Base-by-base conservation (phyloP, 257 asterid genomes). In the Dorcoceras hygrometricum region DNA sequence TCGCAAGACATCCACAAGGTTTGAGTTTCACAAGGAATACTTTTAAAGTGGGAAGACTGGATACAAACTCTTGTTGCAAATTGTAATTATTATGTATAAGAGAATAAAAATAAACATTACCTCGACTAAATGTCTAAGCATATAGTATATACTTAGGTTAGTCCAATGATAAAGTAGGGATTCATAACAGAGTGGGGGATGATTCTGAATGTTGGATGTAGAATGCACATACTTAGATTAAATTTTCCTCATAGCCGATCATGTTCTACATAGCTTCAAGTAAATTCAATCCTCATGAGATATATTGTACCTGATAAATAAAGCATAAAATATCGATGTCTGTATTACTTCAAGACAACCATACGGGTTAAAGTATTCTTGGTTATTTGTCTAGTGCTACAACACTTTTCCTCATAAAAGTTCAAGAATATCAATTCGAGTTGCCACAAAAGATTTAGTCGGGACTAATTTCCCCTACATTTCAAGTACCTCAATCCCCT, bases 11-110 rank as follows among this genome's bases (percentile, higher is more conserved):
- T 74, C 91, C 20, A 85, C 88, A 22, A 74, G 91, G 57, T 85
- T 85, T 31, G 91, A 82, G 61, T 85, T 82, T 76, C 91, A 82
- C 82, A 85, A 85, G 79, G 91, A 82, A 62, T 78, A 75, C 71
- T 85, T 82, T 72, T 85, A 69, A 84, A 26, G 50, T 57, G 57
- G 26, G 69, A 34, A 46, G 31, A 54, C 43, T 32, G 10, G 66
- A 50, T 8, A 25, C 43, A 48, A 71, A 59, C 62, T 23, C 14
- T 57, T 32, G 14, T 39, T 25, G 71, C 66, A 23, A 32, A 25
- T 63, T 65, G 53, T 55, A 39, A 77, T 73, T 57, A 70, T 72
- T 71, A 71, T 59, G 54, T 75, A 50, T 59, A 63, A 31, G 29
- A 16, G 20, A 18, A 56, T 68, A 65, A 19, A 57, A 43, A 68